Evolutionary conservation across 768 basidiomycete genomes (phyloP).

Genomic region (Calocera viscosa): DNA sequence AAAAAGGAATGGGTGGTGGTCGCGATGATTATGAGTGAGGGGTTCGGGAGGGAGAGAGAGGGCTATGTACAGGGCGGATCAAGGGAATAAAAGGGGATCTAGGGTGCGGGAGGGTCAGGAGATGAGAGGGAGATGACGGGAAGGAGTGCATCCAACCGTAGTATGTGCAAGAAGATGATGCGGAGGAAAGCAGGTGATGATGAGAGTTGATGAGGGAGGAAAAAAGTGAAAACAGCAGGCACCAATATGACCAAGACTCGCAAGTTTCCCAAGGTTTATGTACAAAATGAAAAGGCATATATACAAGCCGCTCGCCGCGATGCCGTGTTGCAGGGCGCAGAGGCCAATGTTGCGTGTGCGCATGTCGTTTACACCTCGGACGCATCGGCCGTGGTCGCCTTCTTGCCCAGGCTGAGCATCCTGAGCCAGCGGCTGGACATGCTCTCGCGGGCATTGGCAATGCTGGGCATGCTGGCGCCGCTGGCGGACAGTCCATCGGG

Average conservation of each 20-base stretch:
- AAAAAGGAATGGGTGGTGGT: neutral
- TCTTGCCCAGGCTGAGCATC: slow-evolving; percentile 6
- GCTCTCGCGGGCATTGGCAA: neutral
- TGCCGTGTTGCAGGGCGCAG: neutral
- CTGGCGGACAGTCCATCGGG: slow-evolving; percentile 1
- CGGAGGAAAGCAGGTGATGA: neutral
- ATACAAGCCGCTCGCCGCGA: neutral
- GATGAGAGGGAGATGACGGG: neutral
- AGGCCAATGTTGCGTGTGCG: neutral
- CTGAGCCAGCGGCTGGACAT: slow-evolving; percentile 3
- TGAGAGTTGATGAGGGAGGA: neutral
- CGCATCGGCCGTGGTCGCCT: neutral
- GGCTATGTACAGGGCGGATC: neutral
- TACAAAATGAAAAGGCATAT: neutral
- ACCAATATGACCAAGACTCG: slow-evolving; percentile 7
- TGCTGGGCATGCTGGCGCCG: slow-evolving; percentile 8
- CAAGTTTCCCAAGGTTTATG: slow-evolving; percentile 10
- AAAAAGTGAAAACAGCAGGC: neutral
- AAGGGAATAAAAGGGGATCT: slow-evolving; percentile 11
- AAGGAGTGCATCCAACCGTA: slow-evolving; percentile 1
- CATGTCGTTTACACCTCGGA: neutral
- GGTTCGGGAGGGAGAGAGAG: slow-evolving; percentile 2
- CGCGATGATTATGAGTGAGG: slow-evolving; percentile 2
- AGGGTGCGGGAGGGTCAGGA: slow-evolving; percentile 1
- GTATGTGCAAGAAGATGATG: slow-evolving; percentile 6